Base-by-base conservation (phyloP, 2,329 filamentous ascomycete species). In the Aspergillus tubingensis region DNA sequence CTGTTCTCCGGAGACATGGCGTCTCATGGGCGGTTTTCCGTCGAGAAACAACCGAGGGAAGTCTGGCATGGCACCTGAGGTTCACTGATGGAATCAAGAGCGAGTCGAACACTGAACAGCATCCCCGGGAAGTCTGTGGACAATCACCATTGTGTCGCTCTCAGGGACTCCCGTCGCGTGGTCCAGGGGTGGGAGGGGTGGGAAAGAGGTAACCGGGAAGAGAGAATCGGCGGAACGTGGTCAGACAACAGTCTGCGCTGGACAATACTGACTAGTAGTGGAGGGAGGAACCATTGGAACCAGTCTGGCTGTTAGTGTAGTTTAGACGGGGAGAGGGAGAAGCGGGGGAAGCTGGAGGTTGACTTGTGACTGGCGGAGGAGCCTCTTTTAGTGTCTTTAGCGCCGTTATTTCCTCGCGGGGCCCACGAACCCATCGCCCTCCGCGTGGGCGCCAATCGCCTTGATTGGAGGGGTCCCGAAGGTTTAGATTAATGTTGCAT, bases 1-100 rank as follows among this genome's bases (percentile, higher is more conserved):
- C 68, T 66, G 55, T 64, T 67, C 58, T 68, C 69, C 60, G 70
- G 62, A 58, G 69, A 69, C 72, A 74, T 74, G 59, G 61, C 64
- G 68, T 62, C 64, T 70, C 68, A 67, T 63, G 60, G 60, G 60
- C 66, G 61, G 59, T 47, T 51, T 48, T 44, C 57, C 44, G 8
- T 62, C 53, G 41, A 54, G 47, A 58, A 25, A 53, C 25, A 55
- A 32, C 13, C 15, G 17, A 56, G 43, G 51, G 19, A 19, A 49
- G 36, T 50, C 58, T 57, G 39, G 62, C 67, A 68, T 68, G 59
- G 63, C 59, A 63, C 54, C 62, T 50, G 49, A 11, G 27, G 30
- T 36, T 36, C 19, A 43, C 43, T 36, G 47, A 25, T 13, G 19
- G 36, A 47, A 19, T 43, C 39, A 52, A 19, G 48, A 57, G 49